phyloP scores from a whole-genome alignment of 2,329 filamentous ascomycete genomes.

The Botryosphaeria dothidea region DNA sequence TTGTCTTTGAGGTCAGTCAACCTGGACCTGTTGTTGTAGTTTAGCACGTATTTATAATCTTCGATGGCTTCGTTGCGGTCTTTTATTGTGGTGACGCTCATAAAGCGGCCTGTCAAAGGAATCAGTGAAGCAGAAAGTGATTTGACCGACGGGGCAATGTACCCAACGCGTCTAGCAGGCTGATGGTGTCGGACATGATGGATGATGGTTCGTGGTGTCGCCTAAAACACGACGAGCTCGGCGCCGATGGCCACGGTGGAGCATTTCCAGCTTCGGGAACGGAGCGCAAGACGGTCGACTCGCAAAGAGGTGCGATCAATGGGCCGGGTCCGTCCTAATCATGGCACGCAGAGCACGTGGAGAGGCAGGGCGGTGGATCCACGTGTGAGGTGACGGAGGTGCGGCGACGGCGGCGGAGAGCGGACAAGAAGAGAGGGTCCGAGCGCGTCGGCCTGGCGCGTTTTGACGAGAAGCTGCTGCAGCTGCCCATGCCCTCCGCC shows the following conservation, averaged over 20 bases:
- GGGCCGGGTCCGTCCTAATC: not conserved
- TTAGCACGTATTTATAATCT: conserved; percentile 58
- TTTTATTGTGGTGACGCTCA: conserved; percentile 27
- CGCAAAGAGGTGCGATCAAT: not conserved
- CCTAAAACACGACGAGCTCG: not conserved
- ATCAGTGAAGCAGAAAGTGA: not conserved
- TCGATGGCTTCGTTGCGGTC: conserved; percentile 54
- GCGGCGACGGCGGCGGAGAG: conserved; percentile 7
- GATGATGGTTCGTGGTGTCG: not conserved
- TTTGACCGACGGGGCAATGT: not conserved
- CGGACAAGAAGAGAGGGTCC: not conserved
- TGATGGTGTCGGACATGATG: not conserved
- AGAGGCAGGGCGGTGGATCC: not conserved
- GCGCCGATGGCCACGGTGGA: not conserved
- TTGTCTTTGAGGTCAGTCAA: conserved; percentile 65
- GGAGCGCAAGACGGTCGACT: not conserved
- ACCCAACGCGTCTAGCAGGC: not conserved
- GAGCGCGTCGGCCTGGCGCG: conserved; percentile 7
- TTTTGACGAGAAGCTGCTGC: conserved; percentile 15
- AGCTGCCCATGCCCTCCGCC: not conserved
- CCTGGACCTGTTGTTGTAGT: conserved; percentile 48
- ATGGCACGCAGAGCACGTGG: not conserved
- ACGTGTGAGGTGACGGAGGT: conserved; percentile 14
- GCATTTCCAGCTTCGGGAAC: not conserved
- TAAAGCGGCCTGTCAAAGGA: not conserved